Conservation (phyloP, 2,329 filamentous ascomycete species). For the Neophaeococcomyces aloes region DNA sequence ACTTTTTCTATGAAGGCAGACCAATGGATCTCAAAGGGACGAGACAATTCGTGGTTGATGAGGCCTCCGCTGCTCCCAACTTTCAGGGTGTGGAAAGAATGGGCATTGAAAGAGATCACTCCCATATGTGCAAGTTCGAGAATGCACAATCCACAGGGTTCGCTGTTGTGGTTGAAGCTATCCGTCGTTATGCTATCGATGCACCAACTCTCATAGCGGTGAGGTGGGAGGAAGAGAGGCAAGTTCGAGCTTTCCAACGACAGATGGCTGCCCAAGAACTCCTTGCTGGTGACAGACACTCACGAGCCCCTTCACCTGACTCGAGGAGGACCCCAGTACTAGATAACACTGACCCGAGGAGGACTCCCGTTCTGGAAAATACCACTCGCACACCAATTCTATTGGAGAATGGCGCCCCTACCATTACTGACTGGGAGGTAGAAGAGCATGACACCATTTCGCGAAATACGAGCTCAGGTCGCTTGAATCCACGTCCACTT, state of each 20-base stretch:
- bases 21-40: conserved; percentile 59
- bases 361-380: conserved; percentile 10
- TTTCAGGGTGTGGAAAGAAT: conserved; percentile 61
- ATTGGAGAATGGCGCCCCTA: background rate
- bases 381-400: background rate
- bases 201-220: conserved; percentile 45
- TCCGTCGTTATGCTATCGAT: conserved; percentile 36
- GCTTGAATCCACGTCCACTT: background rate
- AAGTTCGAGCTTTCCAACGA: conserved; percentile 27
- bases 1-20: conserved; percentile 66
- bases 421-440: conserved; percentile 16
- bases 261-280: conserved; percentile 31
- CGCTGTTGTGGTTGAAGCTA: conserved; percentile 40
- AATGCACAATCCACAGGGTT: conserved; percentile 56
- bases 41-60: conserved; percentile 56
- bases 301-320: conserved; percentile 18
- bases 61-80: conserved; percentile 57
- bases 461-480: conserved; percentile 7
- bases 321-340: conserved; percentile 22
- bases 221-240: conserved; percentile 51
- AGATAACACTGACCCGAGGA: conserved; percentile 21
- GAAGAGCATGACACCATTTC: conserved; percentile 13
- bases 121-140: conserved; percentile 62
- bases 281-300: conserved; percentile 21
- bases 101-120: conserved; percentile 64